These are phyloP conservation scores for Dendrobium chrysotoxum DNA, from an alignment of 106 monocot species.

Conservation along the genomic window DNA sequence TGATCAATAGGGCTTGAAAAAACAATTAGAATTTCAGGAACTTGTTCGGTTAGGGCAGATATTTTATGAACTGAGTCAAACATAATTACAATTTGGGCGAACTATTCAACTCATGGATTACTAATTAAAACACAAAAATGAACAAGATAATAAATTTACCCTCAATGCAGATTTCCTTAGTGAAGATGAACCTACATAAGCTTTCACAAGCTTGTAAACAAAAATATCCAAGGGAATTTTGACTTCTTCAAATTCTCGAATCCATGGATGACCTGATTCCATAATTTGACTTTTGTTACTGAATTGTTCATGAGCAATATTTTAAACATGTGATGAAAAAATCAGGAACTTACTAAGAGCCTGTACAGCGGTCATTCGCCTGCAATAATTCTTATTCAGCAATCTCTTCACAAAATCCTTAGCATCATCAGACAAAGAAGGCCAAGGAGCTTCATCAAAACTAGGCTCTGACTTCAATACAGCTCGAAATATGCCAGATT, in stretches of 20 bases:
- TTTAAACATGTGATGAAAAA: not conserved
- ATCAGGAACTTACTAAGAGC: constrained; percentile 34
- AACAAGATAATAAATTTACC: constrained; percentile 23
- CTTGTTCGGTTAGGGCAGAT: not conserved
- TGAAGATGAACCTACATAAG: constrained; percentile 63
- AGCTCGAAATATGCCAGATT: constrained; percentile 76
- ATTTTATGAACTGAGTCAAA: not conserved
- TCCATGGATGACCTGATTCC: constrained; percentile 75
- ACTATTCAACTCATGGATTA: not conserved
- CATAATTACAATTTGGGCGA: not conserved
- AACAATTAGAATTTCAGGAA: too few species aligned
- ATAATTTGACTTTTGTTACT: not conserved
- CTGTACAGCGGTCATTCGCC: constrained; percentile 52
- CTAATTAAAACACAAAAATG: not conserved
- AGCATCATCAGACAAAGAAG: constrained; percentile 56
- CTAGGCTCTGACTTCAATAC: constrained; percentile 72
- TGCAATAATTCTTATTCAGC: constrained; percentile 64
- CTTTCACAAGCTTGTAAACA: constrained; percentile 53
- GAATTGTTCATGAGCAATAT: not conserved
- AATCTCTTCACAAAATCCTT: constrained; percentile 66
- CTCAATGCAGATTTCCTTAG: constrained; percentile 69
- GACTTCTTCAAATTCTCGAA: constrained; percentile 41
- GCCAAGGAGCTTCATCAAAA: constrained; percentile 83
- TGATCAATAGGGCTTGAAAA: too few species aligned
- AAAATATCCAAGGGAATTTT: constrained; percentile 63